Evolutionary conservation across 768 basidiomycete genomes (phyloP), one percentile per base, ranked within the genome.

Genomic region (Mycena rosella): DNA sequence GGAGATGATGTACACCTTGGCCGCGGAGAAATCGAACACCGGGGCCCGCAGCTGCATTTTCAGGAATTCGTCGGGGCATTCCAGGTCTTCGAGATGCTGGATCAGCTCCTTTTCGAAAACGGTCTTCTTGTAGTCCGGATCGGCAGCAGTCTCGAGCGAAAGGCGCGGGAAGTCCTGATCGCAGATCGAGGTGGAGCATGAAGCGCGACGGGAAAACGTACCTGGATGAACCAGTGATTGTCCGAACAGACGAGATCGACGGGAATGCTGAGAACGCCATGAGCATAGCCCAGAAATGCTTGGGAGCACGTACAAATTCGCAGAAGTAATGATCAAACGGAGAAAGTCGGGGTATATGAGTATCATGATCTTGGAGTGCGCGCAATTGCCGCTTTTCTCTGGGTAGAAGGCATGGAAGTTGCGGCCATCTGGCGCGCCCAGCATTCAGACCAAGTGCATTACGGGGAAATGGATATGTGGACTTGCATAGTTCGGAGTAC

Each of bases 261-360:
- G 10, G 17, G 5, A 22, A 40, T 36, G 8, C 30, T 32, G 18
- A 5, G 42, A 49, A 17, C 3, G n/a, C 8, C 14, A 38, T 27
- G 7, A 24, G 22, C 26, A 5, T 48, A 22, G 15, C 18, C 17
- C 47, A 42, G 30, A 44, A 24, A 10, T 6, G 1, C 42, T 13
- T 44, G n/a, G 22, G n/a, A 24, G 0, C 17, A 55, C 53, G 1
- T 42, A 51, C 74, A 68, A 22, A 22, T 68, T 68, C 4, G 67
- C 67, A 10, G 60, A 61, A 3, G 67, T 68, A 17, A 68, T 68
- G 3, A 57, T 48, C n/a, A 63, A 26, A 27, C 67, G 61, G 27
- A 62, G 24, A 44, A 68, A 68, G 27, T 56, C 55, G 22, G 59
- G 53, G 24, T 68, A 68, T 7, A 56, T 24, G 10, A 68, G 55